Conservation (phyloP, 2,329 filamentous ascomycete species). For the Colletotrichum echinochloae region DNA sequence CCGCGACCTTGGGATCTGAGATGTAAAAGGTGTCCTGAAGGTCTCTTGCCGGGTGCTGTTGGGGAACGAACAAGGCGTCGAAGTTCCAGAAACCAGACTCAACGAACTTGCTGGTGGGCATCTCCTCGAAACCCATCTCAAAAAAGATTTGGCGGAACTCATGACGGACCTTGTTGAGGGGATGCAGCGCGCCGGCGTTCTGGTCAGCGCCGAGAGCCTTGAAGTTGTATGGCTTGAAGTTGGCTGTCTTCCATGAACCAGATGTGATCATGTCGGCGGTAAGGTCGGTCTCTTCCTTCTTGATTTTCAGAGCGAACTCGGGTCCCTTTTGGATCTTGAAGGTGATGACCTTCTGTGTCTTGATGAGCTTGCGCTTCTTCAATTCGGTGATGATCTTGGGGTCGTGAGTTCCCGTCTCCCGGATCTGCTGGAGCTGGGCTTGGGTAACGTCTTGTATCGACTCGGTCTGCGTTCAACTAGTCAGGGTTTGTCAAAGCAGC, state of each 20-base stretch:
- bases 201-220: slow-evolving; percentile 76
- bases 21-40: slow-evolving; percentile 99
- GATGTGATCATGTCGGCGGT: slow-evolving; percentile 91
- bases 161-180: slow-evolving; percentile 92
- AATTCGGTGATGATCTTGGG: slow-evolving; percentile 82
- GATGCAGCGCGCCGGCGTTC: slow-evolving; percentile 71
- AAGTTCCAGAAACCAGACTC: slow-evolving; percentile 91
- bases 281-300: slow-evolving; percentile 94
- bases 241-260: slow-evolving; percentile 91
- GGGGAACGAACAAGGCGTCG: slow-evolving; percentile 41
- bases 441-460: slow-evolving; percentile 84
- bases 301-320: slow-evolving; percentile 89
- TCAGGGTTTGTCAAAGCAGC: slow-evolving; percentile 22
- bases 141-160: slow-evolving; percentile 99
- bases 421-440: slow-evolving; percentile 79
- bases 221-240: slow-evolving; percentile 87
- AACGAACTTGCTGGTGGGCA: slow-evolving; percentile 93
- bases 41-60: slow-evolving; percentile 95
- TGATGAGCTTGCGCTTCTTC: slow-evolving; percentile 92
- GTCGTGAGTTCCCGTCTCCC: slow-evolving; percentile 78
- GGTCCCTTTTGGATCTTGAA: slow-evolving; percentile 87
- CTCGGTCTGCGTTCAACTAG: slow-evolving; percentile 61
- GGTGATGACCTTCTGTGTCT: slow-evolving; percentile 82
- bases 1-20: slow-evolving; percentile 84
- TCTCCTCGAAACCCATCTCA: slow-evolving; percentile 98